These are phyloP conservation scores for Phytophthora sp. DNA, from an alignment of 352 stramenopile species.

Conservation along the genomic window DNA sequence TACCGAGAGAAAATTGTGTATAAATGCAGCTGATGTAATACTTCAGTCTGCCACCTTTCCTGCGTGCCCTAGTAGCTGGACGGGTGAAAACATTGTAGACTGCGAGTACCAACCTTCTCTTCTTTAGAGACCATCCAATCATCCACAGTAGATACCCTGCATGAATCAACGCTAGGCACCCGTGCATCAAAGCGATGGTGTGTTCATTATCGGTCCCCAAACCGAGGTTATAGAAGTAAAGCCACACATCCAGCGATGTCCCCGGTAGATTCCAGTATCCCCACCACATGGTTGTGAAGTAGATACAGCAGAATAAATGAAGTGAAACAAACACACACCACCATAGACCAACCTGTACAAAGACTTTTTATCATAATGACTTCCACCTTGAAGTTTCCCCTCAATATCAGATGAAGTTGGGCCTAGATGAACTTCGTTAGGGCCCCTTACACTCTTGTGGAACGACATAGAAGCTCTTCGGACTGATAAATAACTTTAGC, in stretches of 20 bases:
- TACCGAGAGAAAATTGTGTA: background rate
- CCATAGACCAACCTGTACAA: slow-evolving; percentile 14
- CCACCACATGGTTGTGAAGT: slow-evolving; percentile 3
- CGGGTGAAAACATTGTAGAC: slow-evolving; percentile 18
- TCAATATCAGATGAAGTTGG: no score
- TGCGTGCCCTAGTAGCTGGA: background rate
- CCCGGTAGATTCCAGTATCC: slow-evolving; percentile 16
- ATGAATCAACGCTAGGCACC: slow-evolving; percentile 6
- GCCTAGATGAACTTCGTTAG: no score
- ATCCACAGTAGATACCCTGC: slow-evolving; percentile 7
- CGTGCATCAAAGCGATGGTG: slow-evolving; percentile 11
- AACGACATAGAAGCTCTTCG: no score
- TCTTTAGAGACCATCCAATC: slow-evolving; percentile 9
- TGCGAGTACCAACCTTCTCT: slow-evolving; percentile 3
- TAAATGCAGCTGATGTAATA: background rate
- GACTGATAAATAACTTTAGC: no score
- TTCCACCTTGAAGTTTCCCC: no score
- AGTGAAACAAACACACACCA: slow-evolving; percentile 7
- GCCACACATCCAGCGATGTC: slow-evolving; percentile 18
- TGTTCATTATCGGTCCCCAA: slow-evolving; percentile 10
- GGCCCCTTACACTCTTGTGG: no score
- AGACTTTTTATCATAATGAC: no score
- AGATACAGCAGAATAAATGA: slow-evolving; percentile 6
- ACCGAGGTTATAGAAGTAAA: slow-evolving; percentile 14
- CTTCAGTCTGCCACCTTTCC: background rate